Base-by-base conservation (phyloP, 345 rosid species). In the Linum trigynum region DNA sequence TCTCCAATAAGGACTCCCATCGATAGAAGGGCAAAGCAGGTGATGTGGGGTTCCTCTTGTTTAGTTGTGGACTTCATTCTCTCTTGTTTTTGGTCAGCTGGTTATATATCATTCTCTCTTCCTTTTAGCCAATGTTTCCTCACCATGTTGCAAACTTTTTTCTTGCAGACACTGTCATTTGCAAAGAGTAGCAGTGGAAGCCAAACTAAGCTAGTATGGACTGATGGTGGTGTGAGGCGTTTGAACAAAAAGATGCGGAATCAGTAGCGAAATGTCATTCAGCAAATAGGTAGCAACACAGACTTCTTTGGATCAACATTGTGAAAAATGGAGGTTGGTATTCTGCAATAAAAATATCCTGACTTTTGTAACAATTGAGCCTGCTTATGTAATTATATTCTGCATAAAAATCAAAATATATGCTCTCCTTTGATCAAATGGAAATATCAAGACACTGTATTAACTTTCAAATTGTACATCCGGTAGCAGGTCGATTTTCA, bases 1-100 rank as follows among this genome's bases (percentile, higher is more conserved):
- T 68, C 62, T 68, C 78, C 75, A 51, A 61, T 85, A 39, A 61
- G 80, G 80, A 90, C 95, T 48, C 92, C 95, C 62, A 36, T 71
- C 65, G 92, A 89, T 72, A 91, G 91, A 82, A 85, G 84, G 74
- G 83, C 91, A 10, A 85, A 80, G 74, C 90, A 83, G 91, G 79
- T 75, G 71, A 85, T 77, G 38, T 63, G 23, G 14, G 61, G 55
- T 10, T 58, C 55, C 61, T 59, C 38, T 39, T 7, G 23, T 58
- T 39, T 23, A 23, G 11, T 43, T 43, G 10, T 36, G 32, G 32
- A 23, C 32, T 40, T 12, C 42, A 17, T 39, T n/a, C 32, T 23
- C 32, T 23, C 32, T 23, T 23, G 32, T 23, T 23, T 62, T 38
- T 43, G 15, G 63, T 73, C 39, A 43, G 50, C 10, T 4, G 50